These are phyloP conservation scores for Suillus cothurnatus DNA, from an alignment of 768 basidiomycete genomes.

Conservation along the genomic window DNA sequence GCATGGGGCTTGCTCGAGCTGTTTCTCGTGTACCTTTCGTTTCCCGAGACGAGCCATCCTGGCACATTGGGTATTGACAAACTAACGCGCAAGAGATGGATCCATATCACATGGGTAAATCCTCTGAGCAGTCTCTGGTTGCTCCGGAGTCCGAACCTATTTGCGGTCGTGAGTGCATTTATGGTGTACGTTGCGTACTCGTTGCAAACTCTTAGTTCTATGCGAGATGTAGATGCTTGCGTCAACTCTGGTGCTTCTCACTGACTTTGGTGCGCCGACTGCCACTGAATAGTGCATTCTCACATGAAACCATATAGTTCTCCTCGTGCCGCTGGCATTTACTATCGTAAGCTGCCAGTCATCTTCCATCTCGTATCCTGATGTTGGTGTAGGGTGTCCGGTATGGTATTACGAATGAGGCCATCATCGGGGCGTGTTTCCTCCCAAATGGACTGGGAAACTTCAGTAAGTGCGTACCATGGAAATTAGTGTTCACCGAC, in stretches of 20 bases:
- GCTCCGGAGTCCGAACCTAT: conserved; percentile 61
- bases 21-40: conserved; percentile 41
- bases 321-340: conserved; percentile 58
- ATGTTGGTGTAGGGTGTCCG: conserved; percentile 44
- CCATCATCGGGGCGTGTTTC: conserved; percentile 60
- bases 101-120: conserved; percentile 48
- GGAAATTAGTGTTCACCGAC: not conserved
- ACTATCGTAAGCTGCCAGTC: conserved; percentile 49
- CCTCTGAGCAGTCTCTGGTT: conserved; percentile 54
- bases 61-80: conserved; percentile 58
- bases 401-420: conserved; percentile 59
- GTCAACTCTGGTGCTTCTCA: not conserved
- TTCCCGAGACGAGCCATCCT: conserved; percentile 74
- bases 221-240: not conserved
- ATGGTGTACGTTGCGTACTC: not conserved
- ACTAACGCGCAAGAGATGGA: conserved; percentile 28
- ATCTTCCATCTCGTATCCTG: not conserved
- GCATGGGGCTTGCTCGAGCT: conserved; percentile 42
- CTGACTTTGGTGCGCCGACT: not conserved
- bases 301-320: conserved; percentile 27
- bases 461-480: conserved; percentile 44
- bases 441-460: conserved; percentile 62
- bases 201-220: not conserved
- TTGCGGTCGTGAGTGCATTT: conserved; percentile 47
- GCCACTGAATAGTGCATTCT: conserved; percentile 26